Evolutionary conservation across 2,329 filamentous ascomycete species (phyloP).

Genomic region (Clonostachys solani): DNA sequence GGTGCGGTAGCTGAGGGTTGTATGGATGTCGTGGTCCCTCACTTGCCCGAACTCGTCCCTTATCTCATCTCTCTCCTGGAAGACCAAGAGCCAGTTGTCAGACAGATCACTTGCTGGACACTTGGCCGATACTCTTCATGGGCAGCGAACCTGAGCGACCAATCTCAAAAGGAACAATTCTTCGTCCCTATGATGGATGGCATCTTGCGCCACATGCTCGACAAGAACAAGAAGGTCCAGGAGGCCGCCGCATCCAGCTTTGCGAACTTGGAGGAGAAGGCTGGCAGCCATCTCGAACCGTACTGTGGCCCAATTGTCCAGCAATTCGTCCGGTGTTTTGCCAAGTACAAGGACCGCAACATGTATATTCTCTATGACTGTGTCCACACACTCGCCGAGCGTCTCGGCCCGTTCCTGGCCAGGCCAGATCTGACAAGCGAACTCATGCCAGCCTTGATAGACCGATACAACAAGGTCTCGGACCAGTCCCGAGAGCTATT

Average conservation of each 20-base stretch:
- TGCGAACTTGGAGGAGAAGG: constrained; percentile 92
- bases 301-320: constrained; percentile 88
- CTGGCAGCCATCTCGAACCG: constrained; percentile 72
- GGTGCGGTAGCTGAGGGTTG: constrained; percentile 95
- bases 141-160: constrained; percentile 73
- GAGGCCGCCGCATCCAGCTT: constrained; percentile 95
- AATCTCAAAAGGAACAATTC: constrained; percentile 65
- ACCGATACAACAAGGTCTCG: constrained; percentile 79
- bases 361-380: constrained; percentile 99
- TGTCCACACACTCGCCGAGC: constrained; percentile 92
- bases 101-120: constrained; percentile 98
- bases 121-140: constrained; percentile 89
- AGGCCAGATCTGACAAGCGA: constrained; percentile 74
- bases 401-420: constrained; percentile 79
- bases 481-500: constrained; percentile 93
- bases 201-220: constrained; percentile 89
- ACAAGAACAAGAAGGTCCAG: constrained; percentile 96
- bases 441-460: constrained; percentile 89
- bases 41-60: constrained; percentile 84
- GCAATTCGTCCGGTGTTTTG: constrained; percentile 90
- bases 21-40: constrained; percentile 82
- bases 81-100: constrained; percentile 83
- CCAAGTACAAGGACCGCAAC: constrained; percentile 95
- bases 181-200: constrained; percentile 98
- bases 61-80: constrained; percentile 84